Evolutionary conservation across 225 moss, liverwort and hornwort genomes (phyloP).

Genomic region (Sphagnum tenellum): DNA sequence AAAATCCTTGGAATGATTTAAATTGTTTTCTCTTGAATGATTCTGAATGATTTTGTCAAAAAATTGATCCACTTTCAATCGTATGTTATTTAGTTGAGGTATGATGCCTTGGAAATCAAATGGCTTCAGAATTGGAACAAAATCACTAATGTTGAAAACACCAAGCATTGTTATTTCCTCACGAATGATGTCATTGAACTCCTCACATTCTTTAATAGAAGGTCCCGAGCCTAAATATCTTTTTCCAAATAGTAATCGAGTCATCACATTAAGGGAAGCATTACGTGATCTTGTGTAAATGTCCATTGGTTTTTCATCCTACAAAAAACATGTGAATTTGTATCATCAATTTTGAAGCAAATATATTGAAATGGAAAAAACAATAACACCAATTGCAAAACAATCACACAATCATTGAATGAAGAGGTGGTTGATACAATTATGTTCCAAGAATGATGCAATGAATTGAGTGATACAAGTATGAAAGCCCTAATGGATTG

Average conservation of each 20-base stretch:
- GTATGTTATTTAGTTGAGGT: conserved; percentile 13
- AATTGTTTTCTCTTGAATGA: too few species aligned
- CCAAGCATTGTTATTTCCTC: conserved; percentile 32
- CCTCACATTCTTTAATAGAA: not conserved
- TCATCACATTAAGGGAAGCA: not conserved
- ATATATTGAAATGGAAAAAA: too few species aligned
- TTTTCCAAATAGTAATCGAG: conserved; percentile 1
- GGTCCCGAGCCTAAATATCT: not conserved
- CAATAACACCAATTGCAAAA: too few species aligned
- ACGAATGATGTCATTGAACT: conserved; percentile 20
- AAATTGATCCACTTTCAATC: conserved; percentile 18
- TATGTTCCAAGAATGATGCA: too few species aligned
- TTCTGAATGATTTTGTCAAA: conserved; percentile 33
- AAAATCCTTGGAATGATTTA: not conserved
- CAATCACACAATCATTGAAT: too few species aligned
- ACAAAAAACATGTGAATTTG: too few species aligned
- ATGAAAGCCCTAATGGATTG: too few species aligned
- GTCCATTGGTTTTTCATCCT: too few species aligned
- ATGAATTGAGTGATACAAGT: too few species aligned
- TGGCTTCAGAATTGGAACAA: conserved; percentile 32
- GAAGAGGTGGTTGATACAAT: too few species aligned
- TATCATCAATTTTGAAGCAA: too few species aligned
- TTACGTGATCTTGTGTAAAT: too few species aligned
- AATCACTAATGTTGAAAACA: conserved; percentile 26
- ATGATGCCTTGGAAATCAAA: conserved; percentile 29